Base-by-base conservation (phyloP, 2,329 filamentous ascomycete species). In the Juglanconis oblonga region DNA sequence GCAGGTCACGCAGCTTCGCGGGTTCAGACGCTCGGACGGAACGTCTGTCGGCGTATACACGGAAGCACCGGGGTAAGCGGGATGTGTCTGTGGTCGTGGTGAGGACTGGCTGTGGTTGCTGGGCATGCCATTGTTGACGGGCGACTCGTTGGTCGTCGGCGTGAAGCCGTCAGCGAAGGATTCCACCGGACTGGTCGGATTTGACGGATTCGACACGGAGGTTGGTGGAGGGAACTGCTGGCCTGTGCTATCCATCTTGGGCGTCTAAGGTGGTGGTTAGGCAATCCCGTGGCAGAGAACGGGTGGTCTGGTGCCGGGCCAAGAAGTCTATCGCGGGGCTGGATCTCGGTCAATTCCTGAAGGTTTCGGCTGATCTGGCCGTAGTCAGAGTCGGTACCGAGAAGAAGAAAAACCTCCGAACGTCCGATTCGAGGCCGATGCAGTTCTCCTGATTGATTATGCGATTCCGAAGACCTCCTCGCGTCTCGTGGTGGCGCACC, bases 131-230 rank as follows among this genome's bases (percentile, higher is more conserved):
- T 61, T 58, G 49, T 33, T 51, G 48, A 36, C 52, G 11, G 59
- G 59, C 8, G 59, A 52, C 52, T 58, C 47, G 36, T 55, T 47
- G 24, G 24, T 24, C 11, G 44, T 48, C 10, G 60, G 52, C 6
- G 59, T 33, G 44, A 55, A 17, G 42, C 14, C 65, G 68, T 66
- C 58, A 70, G 64, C 6, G 70, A 71, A 58, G 71, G 69, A 62
- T 32, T 73, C 70, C 1, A 73, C 59, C 64, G 31, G 74, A 67
- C 11, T 70, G 38, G 52, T 56, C 61, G 62, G 62, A 17, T 59
- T 55, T 6, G 57, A 55, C 33, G 55, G 48, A 11, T 61, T 59
- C 36, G 60, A 62, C n/a, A 14, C 50, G 29, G 61, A 60, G 2
- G 53, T 57, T 6, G 54, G 44, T n/a, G 54, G 58, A 48, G 56